Base-by-base conservation (phyloP, 2,329 filamentous ascomycete species). In the Verticillium klebahnii region DNA sequence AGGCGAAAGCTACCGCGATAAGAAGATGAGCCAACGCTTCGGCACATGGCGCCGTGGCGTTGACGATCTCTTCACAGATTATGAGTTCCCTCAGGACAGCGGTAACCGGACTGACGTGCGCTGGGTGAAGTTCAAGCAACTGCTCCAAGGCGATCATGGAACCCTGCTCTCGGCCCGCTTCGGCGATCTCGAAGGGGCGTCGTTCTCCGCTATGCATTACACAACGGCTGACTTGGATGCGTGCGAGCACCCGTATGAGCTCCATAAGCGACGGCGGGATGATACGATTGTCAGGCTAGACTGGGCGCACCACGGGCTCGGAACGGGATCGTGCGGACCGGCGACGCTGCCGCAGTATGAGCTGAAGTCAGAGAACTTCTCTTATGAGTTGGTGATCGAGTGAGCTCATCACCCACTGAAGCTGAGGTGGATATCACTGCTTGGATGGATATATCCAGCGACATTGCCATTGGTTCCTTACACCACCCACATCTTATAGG, bases 71-170 rank as follows among this genome's bases (percentile, higher is more conserved):
- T 85, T 82, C 70, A 78, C 82, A 1, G 79, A 83, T 54, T 90
- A 89, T 69, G 88, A 91, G 65, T 87, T 85, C 61, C 89, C 88
- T 0, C 89, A 91, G 71, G 89, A 91, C 63, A 80, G 78, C 36
- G 85, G 86, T 0, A 90, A 90, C 70, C 78, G 85, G 19, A 87
- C 83, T 0, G 87, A 90, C 67, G 83, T 84, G 1, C 77, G 84
- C 2, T 89, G 85, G 83, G 79, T 89, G 3, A 77, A 80, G 70
- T 76, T 85, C 60, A 67, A 71, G 23, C 54, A 56, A 14, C 54
- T 56, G 7, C 54, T 32, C 45, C 32, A 15, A 7, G 34, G 34
- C 29, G 11, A 36, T 14, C 60, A 31, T 2, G 59, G 60, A 45
- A 67, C 72, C 0, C 64, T 82, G 17, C 62, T 84, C 57, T 73